Conservation (phyloP, 306 rosid species). For the Pterocarpus macrocarpus region DNA sequence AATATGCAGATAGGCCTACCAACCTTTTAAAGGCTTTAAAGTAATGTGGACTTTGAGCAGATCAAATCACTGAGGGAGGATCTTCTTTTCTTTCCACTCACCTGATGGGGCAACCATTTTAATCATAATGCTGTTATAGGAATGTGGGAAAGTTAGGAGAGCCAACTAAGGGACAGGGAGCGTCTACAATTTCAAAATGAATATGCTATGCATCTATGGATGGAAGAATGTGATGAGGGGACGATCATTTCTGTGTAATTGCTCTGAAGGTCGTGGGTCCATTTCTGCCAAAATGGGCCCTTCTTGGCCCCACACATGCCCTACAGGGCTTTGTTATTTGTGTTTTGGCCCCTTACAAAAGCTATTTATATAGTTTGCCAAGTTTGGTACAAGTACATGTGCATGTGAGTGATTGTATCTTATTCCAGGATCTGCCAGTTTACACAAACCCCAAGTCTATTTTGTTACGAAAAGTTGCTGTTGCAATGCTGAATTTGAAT, state of each 20-base stretch:
- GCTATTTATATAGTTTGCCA: neutral
- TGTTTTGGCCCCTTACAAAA: slow-evolving; percentile 1
- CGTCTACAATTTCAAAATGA: slow-evolving; percentile 4
- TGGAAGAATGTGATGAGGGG: neutral
- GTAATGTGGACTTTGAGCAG: slow-evolving; percentile 28
- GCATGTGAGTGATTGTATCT: neutral
- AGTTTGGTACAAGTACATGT: neutral
- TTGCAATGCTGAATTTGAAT: neutral
- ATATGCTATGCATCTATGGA: neutral
- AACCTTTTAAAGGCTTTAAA: slow-evolving; percentile 22
- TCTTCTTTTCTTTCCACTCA: slow-evolving; percentile 43
- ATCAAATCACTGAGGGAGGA: slow-evolving; percentile 29
- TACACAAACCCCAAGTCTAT: slow-evolving; percentile 6
- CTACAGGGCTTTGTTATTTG: slow-evolving; percentile 9
- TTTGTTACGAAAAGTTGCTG: neutral
- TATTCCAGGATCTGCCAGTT: slow-evolving; percentile 5
- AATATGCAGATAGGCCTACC: slow-evolving; percentile 32
- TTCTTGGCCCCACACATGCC: neutral
- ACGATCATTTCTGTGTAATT: slow-evolving; percentile 36
- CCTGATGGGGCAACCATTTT: slow-evolving; percentile 4
- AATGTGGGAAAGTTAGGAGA: slow-evolving; percentile 48
- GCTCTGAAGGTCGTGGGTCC: slow-evolving; percentile 4
- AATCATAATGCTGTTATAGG: slow-evolving; percentile 48
- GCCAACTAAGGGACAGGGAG: neutral
- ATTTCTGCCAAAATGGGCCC: neutral